A percentile compares a stretch with the other conserved stretches of the same genome.
phyloP scores from a whole-genome alignment of 176 grass and related monocot genomes.

The Otatea glauca region DNA sequence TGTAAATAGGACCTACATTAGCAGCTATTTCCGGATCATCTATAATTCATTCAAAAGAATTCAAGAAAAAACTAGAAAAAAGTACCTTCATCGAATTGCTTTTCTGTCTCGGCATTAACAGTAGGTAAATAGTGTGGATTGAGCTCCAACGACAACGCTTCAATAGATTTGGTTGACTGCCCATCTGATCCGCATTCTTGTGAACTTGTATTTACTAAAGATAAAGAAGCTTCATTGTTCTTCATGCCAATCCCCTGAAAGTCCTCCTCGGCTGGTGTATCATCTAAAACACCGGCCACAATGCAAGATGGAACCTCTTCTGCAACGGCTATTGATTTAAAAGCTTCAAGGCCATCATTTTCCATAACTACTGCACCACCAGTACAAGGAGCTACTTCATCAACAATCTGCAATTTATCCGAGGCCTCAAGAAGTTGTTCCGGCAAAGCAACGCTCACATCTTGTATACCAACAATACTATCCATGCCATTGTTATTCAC shows the following conservation, averaged over 20 bases:
- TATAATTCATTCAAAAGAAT: not conserved
- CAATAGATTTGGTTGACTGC: not conserved
- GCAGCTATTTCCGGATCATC: not conserved
- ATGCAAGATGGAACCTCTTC: not conserved
- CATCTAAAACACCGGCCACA: not conserved
- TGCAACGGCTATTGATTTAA: not conserved
- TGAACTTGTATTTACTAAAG: not conserved
- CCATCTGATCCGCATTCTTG: not conserved
- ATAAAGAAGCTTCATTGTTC: not conserved
- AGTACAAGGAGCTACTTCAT: not conserved
- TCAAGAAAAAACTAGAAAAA: not conserved
- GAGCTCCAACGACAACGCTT: not conserved
- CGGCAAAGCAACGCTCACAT: not conserved
- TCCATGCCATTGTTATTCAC: not conserved
- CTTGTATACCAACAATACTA: not conserved
- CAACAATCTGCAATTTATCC: not conserved
- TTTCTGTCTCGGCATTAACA: not conserved
- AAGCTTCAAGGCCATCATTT: not conserved
- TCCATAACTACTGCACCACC: not conserved
- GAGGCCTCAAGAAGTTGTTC: not conserved
- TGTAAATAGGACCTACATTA: not conserved
- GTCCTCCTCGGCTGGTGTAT: not conserved
- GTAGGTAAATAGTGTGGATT: not conserved
- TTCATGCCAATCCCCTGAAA: not conserved
- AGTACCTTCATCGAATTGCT: slow-evolving; percentile 19